Conservation (phyloP, 139 green algal species). For the Raphidocelis subcapitata region DNA sequence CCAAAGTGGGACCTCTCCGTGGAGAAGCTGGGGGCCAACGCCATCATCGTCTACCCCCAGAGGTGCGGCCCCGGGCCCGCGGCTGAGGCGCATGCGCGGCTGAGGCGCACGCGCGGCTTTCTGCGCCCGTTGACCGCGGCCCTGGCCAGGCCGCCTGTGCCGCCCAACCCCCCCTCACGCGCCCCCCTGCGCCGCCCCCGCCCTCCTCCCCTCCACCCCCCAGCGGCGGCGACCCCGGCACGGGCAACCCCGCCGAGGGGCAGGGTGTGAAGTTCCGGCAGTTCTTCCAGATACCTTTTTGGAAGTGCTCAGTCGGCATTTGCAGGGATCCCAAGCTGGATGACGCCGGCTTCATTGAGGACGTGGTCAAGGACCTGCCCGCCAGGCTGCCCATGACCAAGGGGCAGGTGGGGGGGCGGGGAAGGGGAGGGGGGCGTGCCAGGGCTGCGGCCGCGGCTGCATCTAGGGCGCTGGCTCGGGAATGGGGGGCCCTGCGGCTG, state of each 20-base stretch:
- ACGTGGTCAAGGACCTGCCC: conserved; percentile 11
- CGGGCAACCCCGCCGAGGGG: conserved; percentile 3
- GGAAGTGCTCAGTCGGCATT: conserved; percentile 14
- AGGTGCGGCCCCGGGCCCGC: no score
- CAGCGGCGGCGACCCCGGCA: conserved; percentile 2
- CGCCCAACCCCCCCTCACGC: no score
- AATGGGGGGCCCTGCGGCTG: no score
- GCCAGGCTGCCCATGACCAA: neutral
- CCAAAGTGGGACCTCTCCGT: conserved; percentile 11
- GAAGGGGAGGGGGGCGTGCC: no score
- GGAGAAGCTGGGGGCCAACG: neutral
- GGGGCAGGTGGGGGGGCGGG: conserved; percentile 5
- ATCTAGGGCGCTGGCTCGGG: no score
- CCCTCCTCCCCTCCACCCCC: no score
- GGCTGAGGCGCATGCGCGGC: no score
- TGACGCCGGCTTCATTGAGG: conserved; percentile 20
- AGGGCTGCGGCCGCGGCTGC: no score
- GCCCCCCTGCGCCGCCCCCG: no score
- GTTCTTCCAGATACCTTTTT: conserved; percentile 27
- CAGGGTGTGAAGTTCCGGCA: conserved; percentile 12
- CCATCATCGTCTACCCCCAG: conserved; percentile 25
- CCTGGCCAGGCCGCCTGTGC: no score
- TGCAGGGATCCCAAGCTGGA: neutral
- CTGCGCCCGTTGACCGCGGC: no score
- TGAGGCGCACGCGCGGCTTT: no score